Base-by-base conservation (phyloP, 768 basidiomycete species). In the Panellus pusillus region DNA sequence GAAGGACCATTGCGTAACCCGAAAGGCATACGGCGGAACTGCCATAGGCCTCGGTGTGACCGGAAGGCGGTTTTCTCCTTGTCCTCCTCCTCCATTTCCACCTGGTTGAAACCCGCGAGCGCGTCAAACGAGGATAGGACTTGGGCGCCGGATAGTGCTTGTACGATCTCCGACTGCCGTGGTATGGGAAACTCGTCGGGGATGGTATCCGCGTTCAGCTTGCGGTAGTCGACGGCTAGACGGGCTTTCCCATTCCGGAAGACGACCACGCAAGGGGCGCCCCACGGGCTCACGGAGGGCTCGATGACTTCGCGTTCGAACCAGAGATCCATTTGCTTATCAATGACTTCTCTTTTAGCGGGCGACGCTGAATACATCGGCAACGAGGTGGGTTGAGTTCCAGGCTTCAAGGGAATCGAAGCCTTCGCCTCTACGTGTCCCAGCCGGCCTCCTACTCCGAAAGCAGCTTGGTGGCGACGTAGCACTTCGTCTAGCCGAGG, bases 141-240 rank as follows among this genome's bases (percentile, higher is more conserved):
- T 51, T 70, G 70, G 0, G 70, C 68, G 39, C 68, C 68, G 2
- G 56, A 35, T 6, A 64, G 67, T 2, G 59, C 60, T 50, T 72
- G 67, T 9, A 72, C 68, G 12, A 72, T 12, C 53, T 63, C 19
- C 44, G 54, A 8, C 54, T 50, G 9, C 66, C 38, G 66, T 62
- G 70, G 9, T 44, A 41, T 41, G 15, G 39, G 39, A n/a, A 28
- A 19, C 64, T 56, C 43, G 64, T 61, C 42, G 64, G 66, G 37
- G 4, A 63, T 47, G 14, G 63, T 54, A 14, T 57, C 28, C 19
- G 64, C 66, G 13, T 14, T 62, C 44, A 14, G n/a, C n/a, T n/a
- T n/a, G n/a, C n/a, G n/a, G n/a, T n/a, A n/a, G n/a, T n/a, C n/a
- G n/a, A n/a, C n/a, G n/a, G n/a, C n/a, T n/a, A n/a, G n/a, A n/a